Evolutionary conservation across 257 asterid genomes (phyloP).

Genomic region (Coffea eugenioides): DNA sequence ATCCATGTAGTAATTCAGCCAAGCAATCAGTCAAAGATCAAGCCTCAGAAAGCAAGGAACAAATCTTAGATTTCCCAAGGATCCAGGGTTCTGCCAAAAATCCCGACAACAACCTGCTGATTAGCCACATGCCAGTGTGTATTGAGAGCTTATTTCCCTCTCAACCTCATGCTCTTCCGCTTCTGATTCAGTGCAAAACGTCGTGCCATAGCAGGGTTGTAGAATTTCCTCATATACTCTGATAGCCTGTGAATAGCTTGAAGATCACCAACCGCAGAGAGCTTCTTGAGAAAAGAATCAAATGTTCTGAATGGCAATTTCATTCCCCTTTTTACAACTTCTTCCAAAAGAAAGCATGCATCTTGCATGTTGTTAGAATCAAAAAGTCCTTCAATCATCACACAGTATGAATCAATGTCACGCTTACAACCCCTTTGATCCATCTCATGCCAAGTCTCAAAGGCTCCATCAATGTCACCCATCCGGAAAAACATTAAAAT

Average conservation of each 20-base stretch:
- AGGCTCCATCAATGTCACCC: slow-evolving; percentile 66
- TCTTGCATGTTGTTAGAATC: slow-evolving; percentile 45
- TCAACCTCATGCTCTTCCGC: slow-evolving; percentile 65
- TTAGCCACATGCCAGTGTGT: not conserved
- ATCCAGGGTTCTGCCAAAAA: not conserved
- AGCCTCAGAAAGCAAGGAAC: not conserved
- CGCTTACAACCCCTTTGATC: slow-evolving; percentile 57
- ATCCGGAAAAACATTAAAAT: slow-evolving; percentile 65
- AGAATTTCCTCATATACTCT: slow-evolving; percentile 81
- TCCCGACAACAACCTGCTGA: not conserved
- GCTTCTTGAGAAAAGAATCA: slow-evolving; percentile 62
- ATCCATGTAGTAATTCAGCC: not conserved
- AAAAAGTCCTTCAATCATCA: slow-evolving; percentile 92
- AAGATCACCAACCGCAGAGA: slow-evolving; percentile 75
- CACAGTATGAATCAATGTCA: slow-evolving; percentile 68
- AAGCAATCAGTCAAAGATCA: not conserved
- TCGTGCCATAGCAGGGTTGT: slow-evolving; percentile 93
- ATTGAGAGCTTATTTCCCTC: slow-evolving; percentile 47
- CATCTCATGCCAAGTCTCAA: slow-evolving; percentile 85
- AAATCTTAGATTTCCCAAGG: not conserved
- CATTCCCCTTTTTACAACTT: slow-evolving; percentile 62
- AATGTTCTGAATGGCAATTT: slow-evolving; percentile 68
- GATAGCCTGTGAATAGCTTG: slow-evolving; percentile 68
- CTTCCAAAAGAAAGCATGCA: slow-evolving; percentile 66
- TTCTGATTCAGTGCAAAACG: slow-evolving; percentile 73